Evolutionary conservation across 225 moss, liverwort and hornwort species (phyloP), one percentile per base, ranked within the genome.

Genomic region (Climacium dendroides): DNA sequence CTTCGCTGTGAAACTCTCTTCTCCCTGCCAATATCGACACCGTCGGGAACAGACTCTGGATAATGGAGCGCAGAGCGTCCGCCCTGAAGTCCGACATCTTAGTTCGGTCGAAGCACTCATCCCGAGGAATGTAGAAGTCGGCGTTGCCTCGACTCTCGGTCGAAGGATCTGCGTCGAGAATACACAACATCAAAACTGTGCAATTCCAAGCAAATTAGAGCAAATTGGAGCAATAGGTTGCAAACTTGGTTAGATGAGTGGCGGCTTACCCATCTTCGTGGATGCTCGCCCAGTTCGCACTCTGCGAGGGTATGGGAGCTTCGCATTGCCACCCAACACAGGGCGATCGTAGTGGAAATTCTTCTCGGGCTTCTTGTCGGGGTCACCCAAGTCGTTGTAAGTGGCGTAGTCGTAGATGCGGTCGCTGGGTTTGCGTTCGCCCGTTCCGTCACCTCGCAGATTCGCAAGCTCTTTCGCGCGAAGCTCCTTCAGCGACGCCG

Each of bases 311-410:
- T 87, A 96, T 11, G 93, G 94, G 18, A 77, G 65, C 20, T 65
- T 29, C 79, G 39, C 25, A 62, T 83, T 91, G 79, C 90, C 95
- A 18, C 96, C 96, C 54, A 96, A 84, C 18, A 74, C 62, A 4
- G 94, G 93, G 53, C 96, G 81, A 26, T 81, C 57, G 5, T 91
- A 55, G 35, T 22, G 45, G 10, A 62, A 1, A 32, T 62, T 34
- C 45, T 76, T 76, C 50, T 87, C 43, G 5, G 45, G 19, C 43
- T 87, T 48, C 73, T 47, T 81, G 78, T 96, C 95, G 9, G 91
- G 90, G 60, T 93, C 67, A n/a, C 95, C 94, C 81, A 96, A 83
- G 70, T 96, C 96, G 47, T 95, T 95, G 90, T 96, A 96, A 5
- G 86, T 13, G 48, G 45, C 95, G 79, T 95, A 96, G 76, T 95